phyloP scores from a whole-genome alignment of 305 asterid genomes.

The Fraxinus platypoda region DNA sequence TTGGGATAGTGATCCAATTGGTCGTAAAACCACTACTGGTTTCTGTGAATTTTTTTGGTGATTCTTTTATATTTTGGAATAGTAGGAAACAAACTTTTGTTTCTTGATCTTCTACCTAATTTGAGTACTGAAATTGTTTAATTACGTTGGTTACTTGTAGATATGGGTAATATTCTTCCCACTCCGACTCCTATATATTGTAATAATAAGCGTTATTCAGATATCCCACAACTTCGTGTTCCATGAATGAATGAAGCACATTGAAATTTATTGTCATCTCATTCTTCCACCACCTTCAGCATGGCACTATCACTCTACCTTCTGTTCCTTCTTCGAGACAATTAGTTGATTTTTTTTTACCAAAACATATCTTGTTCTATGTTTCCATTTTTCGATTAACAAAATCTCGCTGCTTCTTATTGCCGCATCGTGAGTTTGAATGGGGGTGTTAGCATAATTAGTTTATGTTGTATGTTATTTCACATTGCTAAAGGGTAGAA shows the following conservation, averaged over 20 bases:
- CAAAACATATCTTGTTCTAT: background rate
- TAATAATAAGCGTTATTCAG: background rate
- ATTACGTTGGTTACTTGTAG: too few relatives aligned
- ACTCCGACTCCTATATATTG: background rate
- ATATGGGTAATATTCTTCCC: background rate
- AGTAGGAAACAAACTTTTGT: background rate
- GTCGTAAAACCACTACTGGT: background rate
- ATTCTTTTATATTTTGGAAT: too few relatives aligned
- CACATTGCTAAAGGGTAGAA: too few relatives aligned
- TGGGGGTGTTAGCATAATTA: background rate
- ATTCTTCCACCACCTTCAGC: too few relatives aligned
- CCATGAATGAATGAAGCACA: too few relatives aligned
- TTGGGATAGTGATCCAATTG: background rate
- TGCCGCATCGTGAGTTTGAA: background rate
- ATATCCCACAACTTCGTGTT: background rate
- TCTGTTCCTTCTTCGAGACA: background rate
- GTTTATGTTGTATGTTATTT: too few relatives aligned
- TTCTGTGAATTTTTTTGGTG: background rate
- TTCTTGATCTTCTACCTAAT: background rate
- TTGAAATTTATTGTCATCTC: too few relatives aligned
- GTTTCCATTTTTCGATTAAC: too few relatives aligned
- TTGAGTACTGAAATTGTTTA: too few relatives aligned
- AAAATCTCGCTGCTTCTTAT: background rate
- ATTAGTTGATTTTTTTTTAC: too few relatives aligned
- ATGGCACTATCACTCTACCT: too few relatives aligned